Conservation (phyloP, 768 basidiomycete species). For the Serendipita vermifera region DNA sequence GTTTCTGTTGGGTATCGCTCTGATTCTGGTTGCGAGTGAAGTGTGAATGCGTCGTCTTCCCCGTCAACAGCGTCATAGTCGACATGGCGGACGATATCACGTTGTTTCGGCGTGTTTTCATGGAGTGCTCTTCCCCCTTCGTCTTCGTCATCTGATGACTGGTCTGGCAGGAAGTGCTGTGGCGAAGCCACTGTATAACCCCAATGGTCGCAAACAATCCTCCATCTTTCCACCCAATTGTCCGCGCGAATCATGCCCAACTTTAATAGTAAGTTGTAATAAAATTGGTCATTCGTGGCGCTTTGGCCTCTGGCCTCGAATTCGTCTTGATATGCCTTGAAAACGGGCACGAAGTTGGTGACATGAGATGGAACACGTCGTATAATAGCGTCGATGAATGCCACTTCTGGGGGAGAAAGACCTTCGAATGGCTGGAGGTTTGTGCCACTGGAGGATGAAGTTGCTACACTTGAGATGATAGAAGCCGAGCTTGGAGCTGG, state of each 20-base stretch:
- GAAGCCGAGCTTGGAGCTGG: not conserved
- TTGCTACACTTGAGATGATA: not conserved
- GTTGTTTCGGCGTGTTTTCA: no score
- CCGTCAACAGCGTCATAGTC: constrained; percentile 16
- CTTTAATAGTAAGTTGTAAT: constrained; percentile 72
- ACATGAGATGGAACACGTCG: constrained; percentile 50
- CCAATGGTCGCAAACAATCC: constrained; percentile 46
- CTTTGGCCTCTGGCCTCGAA: constrained; percentile 64
- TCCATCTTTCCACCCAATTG: constrained; percentile 78
- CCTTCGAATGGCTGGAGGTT: constrained; percentile 15
- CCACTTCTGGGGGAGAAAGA: constrained; percentile 45
- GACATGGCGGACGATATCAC: constrained; percentile 5
- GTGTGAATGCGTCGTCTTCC: constrained; percentile 31
- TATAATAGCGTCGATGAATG: constrained; percentile 64
- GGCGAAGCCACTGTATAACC: constrained; percentile 29
- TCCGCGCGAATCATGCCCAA: constrained; percentile 67
- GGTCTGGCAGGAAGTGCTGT: constrained; percentile 12
- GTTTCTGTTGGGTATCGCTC: no score
- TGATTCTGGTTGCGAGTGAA: constrained; percentile 31
- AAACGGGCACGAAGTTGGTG: constrained; percentile 65
- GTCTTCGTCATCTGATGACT: constrained; percentile 16
- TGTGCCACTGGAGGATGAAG: not conserved
- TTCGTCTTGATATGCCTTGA: constrained; percentile 75
- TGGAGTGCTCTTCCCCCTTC: constrained; percentile 8
- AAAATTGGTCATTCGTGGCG: constrained; percentile 59